These are phyloP conservation scores for Plasmodium ovale DNA, from an alignment of 169 alveolate genomes.

Conservation along the genomic window DNA sequence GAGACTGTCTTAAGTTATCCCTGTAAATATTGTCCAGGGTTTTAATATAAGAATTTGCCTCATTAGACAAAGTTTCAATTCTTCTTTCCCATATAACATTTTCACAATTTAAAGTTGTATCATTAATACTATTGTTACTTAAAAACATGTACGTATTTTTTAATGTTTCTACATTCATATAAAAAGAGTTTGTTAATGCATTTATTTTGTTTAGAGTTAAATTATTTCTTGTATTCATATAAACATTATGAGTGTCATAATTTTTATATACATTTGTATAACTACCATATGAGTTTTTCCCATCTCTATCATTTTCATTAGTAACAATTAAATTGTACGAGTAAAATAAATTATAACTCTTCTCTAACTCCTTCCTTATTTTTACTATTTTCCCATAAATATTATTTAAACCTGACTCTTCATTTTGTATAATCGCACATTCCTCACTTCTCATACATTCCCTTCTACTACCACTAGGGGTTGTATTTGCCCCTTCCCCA, in stretches of 20 bases:
- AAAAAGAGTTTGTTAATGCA: conserved; percentile 69
- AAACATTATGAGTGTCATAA: conserved; percentile 12
- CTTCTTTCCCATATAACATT: conserved; percentile 67
- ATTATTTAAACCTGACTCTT: conserved; percentile 12
- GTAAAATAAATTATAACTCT: conserved; percentile 50
- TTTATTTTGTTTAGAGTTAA: conserved; percentile 65
- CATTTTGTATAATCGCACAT: not conserved
- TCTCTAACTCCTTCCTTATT: conserved; percentile 67
- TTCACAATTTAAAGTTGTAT: conserved; percentile 21
- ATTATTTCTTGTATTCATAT: conserved; percentile 35
- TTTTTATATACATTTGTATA: conserved; percentile 21
- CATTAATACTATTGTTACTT: conserved; percentile 39
- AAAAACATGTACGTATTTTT: conserved; percentile 57
- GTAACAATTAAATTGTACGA: conserved; percentile 55
- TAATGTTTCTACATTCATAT: conserved; percentile 57
- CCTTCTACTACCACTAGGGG: not conserved
- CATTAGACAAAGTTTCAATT: conserved; percentile 55
- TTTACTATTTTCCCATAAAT: conserved; percentile 56
- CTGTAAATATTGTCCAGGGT: conserved; percentile 57
- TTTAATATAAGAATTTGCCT: conserved; percentile 51
- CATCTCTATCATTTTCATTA: conserved; percentile 6
- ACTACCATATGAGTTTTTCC: not conserved
- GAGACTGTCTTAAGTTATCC: conserved; percentile 23
- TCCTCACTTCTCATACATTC: not conserved
- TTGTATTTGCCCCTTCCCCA: not conserved